Conservation (phyloP, 805 yeast species). For the Jamesozyma piceae region DNA sequence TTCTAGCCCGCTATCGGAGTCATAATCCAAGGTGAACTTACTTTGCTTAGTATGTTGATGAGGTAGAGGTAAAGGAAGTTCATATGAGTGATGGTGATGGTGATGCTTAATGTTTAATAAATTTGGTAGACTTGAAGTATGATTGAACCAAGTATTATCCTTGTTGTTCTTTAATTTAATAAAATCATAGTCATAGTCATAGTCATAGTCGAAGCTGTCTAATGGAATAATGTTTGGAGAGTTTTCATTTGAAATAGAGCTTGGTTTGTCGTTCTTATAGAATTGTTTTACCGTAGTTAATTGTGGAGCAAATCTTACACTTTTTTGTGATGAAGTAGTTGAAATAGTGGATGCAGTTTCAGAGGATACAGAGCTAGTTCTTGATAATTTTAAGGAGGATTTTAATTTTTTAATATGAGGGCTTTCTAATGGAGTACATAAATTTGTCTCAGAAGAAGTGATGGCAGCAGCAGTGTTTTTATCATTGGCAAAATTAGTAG, state of each 20-base stretch:
- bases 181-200: not conserved
- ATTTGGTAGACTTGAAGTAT: not conserved
- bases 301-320: slow-evolving; percentile 55
- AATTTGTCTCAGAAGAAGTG: too few species aligned
- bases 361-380: slow-evolving; percentile 4
- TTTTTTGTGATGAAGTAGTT: slow-evolving; percentile 26
- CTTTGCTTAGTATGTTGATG: too few species aligned
- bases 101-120: not conserved
- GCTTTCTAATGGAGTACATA: too few species aligned
- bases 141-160: not conserved
- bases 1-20: not conserved
- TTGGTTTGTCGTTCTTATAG: slow-evolving; percentile 50
- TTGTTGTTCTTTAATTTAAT: slow-evolving; percentile 1
- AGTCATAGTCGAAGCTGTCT: slow-evolving; percentile 9
- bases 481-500: too few species aligned
- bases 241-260: slow-evolving; percentile 49
- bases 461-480: too few species aligned
- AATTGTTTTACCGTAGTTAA: slow-evolving; percentile 57
- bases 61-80: not conserved
- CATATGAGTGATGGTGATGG: not conserved
- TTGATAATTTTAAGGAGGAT: slow-evolving; percentile 21
- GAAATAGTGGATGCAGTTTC: slow-evolving; percentile 1
- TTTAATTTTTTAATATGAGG: slow-evolving; percentile 10
- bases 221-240: slow-evolving; percentile 29
- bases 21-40: not conserved